Percentiles rank a stretch among this genome's conserved stretches.
Conservation (phyloP, 257 asterid species). For the Fraxinus pennsylvanica region DNA sequence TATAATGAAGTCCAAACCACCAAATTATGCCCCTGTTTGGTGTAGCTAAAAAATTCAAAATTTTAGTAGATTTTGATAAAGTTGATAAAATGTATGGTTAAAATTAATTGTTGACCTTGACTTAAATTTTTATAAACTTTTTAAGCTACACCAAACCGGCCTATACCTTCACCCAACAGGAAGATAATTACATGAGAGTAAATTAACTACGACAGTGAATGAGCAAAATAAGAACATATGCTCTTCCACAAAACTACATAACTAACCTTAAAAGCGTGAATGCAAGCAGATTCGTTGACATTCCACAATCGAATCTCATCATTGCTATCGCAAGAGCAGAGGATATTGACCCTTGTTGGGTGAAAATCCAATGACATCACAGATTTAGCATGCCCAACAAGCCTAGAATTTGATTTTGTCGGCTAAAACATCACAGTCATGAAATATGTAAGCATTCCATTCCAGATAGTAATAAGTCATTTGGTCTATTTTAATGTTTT, state of each 20-base stretch:
- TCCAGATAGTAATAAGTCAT: not conserved
- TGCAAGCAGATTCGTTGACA: conserved; percentile 26
- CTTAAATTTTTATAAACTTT: no score
- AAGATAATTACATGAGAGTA: not conserved
- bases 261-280: conserved; percentile 19
- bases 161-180: not conserved
- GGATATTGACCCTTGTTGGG: conserved; percentile 34
- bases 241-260: not conserved
- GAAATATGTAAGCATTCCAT: not conserved
- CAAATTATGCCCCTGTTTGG: not conserved
- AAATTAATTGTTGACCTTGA: no score
- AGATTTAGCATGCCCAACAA: conserved; percentile 44
- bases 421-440: conserved; percentile 32
- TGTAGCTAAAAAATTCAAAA: no score
- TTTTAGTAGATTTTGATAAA: no score
- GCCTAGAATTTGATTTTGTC: conserved; percentile 18
- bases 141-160: no score
- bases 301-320: conserved; percentile 49
- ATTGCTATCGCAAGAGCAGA: conserved; percentile 48
- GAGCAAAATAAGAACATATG: not conserved
- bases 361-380: conserved; percentile 51
- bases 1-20: conserved; percentile 4
- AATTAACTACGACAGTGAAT: no score
- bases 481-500: not conserved
- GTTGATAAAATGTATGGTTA: no score